phyloP scores from a whole-genome alignment of 495 filamentous ascomycete genomes.

The Penicillium desertorum region DNA sequence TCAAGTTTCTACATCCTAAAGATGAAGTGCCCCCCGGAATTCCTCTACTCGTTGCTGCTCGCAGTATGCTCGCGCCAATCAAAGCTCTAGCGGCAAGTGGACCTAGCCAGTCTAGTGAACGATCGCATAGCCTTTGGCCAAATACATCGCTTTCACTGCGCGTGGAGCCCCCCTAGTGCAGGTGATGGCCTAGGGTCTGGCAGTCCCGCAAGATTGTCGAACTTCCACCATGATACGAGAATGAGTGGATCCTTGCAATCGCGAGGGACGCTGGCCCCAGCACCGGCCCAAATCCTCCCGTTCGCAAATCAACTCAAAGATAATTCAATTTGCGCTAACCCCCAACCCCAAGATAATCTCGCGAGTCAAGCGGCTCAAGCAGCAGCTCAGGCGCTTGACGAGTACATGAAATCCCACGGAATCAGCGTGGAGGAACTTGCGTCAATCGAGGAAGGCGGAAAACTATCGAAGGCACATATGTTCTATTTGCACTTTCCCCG shows the following conservation, averaged over 20 bases:
- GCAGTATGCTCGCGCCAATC: constrained; percentile 5
- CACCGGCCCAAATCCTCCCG: neutral
- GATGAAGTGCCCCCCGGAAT: constrained; percentile 7
- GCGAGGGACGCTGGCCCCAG: neutral
- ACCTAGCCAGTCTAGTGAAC: neutral
- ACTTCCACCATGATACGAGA: neutral
- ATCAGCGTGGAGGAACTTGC: constrained; percentile 26
- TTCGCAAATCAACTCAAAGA: neutral
- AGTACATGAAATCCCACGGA: constrained; percentile 16
- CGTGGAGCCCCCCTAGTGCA: neutral
- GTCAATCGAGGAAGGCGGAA: constrained; percentile 11
- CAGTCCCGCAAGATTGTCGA: neutral
- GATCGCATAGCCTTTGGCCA: neutral
- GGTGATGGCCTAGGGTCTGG: neutral
- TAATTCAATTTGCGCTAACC: neutral
- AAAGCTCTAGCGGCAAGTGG: neutral
- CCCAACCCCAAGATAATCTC: neutral
- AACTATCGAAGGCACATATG: constrained; percentile 19
- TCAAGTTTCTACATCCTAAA: constrained; percentile 19
- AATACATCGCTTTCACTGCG: neutral
- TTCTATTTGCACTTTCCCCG: constrained; percentile 45
- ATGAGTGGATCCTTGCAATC: neutral
- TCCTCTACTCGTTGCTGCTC: constrained; percentile 29
- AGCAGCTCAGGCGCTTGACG: neutral
- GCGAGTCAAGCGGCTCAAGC: neutral